Base-by-base conservation (phyloP, 345 rosid genomes). In the Gossypium sturtianum region DNA sequence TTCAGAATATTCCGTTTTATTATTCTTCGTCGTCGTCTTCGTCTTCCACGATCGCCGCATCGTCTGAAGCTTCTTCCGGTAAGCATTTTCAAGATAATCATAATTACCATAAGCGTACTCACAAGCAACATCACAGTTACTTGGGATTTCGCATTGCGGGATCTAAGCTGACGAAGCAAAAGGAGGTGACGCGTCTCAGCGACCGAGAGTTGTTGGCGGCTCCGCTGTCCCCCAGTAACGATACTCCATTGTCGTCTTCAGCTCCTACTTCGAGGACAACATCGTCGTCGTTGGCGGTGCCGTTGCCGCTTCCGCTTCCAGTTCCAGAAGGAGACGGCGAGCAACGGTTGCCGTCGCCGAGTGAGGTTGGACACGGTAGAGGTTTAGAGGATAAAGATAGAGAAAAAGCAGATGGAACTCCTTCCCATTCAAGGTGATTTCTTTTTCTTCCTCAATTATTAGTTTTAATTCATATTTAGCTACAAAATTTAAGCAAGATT, bases 251-350 rank as follows among this genome's bases (percentile, higher is more conserved):
- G 13, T 56, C 76, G 19, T 62, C 75, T 10, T 51, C 78, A 10
- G 57, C 68, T 5, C 29, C 68, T 12, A 66, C 70, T 19, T 72
- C 79, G 10, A 66, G 71, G 25, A 54, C 66, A 60, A 56, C 86
- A 19, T 75, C 87, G 16, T 44, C 72, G 9, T 60, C 85, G 25
- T 71, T 71, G 10, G 89, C 93, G 12, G 60, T 87, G 51, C 93
- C 93, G 2, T 80, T 91, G 61, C 93, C 96, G 8, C 74, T 90
- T 48, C 97, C 97, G 58, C 66, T 83, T 1, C 88, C 90, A 8
- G 49, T 85, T n/a, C 88, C 86, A 0, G 89, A 83, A 8, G 79
- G 84, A 20, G 78, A 80, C 47, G 87, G 81, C 10, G 89, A 83
- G n/a, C 71, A 61, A 49, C 76, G 86, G 66, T 75, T 77, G 54